Conservation (phyloP, 1,139 yeast genomes). For the Hemisphaericaspora lyxosophila region DNA sequence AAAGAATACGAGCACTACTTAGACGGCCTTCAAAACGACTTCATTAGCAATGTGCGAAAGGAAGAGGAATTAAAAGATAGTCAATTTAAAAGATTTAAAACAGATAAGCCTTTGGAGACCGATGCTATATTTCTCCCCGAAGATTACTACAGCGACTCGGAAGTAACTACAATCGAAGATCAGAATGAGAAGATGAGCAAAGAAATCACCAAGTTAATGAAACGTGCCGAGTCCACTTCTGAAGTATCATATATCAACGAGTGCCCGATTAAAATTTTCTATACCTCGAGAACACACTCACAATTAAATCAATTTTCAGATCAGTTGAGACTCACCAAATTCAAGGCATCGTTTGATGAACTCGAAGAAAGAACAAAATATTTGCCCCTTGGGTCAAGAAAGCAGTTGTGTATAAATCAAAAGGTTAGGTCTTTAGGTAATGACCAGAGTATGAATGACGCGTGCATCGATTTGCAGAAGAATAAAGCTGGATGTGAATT, state of each 20-base stretch:
- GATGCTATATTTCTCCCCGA: slow-evolving; percentile 35
- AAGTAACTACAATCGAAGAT: slow-evolving; percentile 12
- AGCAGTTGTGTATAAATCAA: slow-evolving; percentile 78
- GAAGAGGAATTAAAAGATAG: slow-evolving; percentile 9
- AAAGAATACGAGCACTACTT: slow-evolving; percentile 44
- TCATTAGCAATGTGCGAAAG: slow-evolving; percentile 14
- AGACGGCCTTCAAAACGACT: slow-evolving; percentile 23
- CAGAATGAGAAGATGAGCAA: slow-evolving; percentile 30
- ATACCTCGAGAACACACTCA: slow-evolving; percentile 88
- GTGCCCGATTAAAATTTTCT: slow-evolving; percentile 52
- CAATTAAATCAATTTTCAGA: slow-evolving; percentile 80
- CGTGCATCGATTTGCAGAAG: slow-evolving; percentile 73
- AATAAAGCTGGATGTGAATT: slow-evolving; percentile 49
- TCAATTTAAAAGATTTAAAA: neutral
- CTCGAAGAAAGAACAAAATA: slow-evolving; percentile 50
- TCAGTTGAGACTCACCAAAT: slow-evolving; percentile 63
- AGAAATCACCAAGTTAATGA: slow-evolving; percentile 47
- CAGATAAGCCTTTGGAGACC: slow-evolving; percentile 1
- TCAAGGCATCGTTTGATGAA: slow-evolving; percentile 59
- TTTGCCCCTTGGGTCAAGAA: slow-evolving; percentile 76
- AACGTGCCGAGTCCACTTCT: slow-evolving; percentile 30
- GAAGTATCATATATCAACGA: slow-evolving; percentile 21
- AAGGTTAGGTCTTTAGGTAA: slow-evolving; percentile 51
- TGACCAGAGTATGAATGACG: slow-evolving; percentile 69
- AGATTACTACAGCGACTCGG: slow-evolving; percentile 40